Evolutionary conservation across 169 alveolate species (phyloP), one percentile per base, ranked within the genome.

Genomic region (Cryptosporidium felis): DNA sequence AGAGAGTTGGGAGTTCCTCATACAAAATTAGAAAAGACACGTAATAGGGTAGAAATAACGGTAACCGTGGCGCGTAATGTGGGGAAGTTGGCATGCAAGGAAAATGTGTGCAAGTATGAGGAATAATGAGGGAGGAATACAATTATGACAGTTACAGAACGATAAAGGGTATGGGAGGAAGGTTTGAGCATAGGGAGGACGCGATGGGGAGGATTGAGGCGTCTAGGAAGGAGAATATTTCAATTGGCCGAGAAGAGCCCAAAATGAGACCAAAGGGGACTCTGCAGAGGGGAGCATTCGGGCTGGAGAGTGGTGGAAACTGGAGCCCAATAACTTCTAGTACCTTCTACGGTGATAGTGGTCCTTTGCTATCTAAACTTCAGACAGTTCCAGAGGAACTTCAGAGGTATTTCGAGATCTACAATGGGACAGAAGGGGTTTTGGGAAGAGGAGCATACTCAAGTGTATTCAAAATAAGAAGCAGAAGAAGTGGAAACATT

Each of bases 391-490:
- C 85, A n/a, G 85, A 74, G 8, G 85, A 74, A 32, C 41, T 74
- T 1, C 41, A 32, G 38, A 74, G 66, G 34, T 53, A 51, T 38
- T 74, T 53, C 56, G 85, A 74, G 61, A 74, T 74, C 38, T 74
- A 74, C 26, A 67, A 74, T 38, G 85, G 85, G 21, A 56, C 38
- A 38, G 67, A 56, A 9, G 85, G 85, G 9, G 85, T 74, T 8
- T 74, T 74, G 16, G 85, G 85, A 1, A 49, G 85, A 34, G 85
- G 85, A 34, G 85, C 85, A 8, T 74, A 74, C 40, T 74, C 85
- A 10, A 74, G 85, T 38, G 85, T 74, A 30, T 74, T 74, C 56
- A 74, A 74, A 56, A 58, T 74, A 3, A 51, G 85, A 51, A 74
- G 85, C 56, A 51, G 38, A 16, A 47, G 85, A 6, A 74, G 85